phyloP scores from a whole-genome alignment of 805 yeast species.

The Metschnikowia proteae region DNA sequence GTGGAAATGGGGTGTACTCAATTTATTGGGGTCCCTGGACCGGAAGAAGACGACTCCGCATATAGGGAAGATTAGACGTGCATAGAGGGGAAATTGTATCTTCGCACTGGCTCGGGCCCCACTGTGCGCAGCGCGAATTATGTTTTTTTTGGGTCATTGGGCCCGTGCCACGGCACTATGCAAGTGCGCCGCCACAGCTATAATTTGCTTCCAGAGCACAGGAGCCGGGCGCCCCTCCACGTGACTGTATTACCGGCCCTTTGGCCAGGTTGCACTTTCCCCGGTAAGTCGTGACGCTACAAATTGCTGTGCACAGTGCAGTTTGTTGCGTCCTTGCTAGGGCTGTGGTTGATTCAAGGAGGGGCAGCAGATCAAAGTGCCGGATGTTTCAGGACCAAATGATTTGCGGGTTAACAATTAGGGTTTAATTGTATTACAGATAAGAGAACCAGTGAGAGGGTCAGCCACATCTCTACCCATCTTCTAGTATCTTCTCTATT shows the following conservation, averaged over 20 bases:
- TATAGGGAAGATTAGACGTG: conserved; percentile 4
- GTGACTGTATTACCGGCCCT: background rate
- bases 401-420: too few species aligned
- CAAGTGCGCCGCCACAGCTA: background rate
- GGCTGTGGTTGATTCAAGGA: too few species aligned
- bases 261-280: too few species aligned
- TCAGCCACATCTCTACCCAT: too few species aligned
- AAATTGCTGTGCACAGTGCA: too few species aligned
- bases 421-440: too few species aligned
- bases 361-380: too few species aligned
- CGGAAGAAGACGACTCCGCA: conserved; percentile 4
- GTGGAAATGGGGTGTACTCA: background rate
- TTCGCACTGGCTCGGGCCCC: background rate
- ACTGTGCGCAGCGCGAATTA: conserved; percentile 3
- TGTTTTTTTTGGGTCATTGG: conserved; percentile 4
- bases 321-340: too few species aligned
- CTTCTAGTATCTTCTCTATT: too few species aligned
- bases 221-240: background rate
- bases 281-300: too few species aligned
- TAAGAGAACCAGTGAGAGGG: too few species aligned
- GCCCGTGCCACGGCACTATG: conserved; percentile 1
- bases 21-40: background rate
- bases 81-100: conserved; percentile 2
- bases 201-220: background rate
- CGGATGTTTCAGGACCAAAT: too few species aligned